Evolutionary conservation across 306 rosid genomes (phyloP), one percentile per base, ranked within the genome.

Genomic region (Betula pendula): DNA sequence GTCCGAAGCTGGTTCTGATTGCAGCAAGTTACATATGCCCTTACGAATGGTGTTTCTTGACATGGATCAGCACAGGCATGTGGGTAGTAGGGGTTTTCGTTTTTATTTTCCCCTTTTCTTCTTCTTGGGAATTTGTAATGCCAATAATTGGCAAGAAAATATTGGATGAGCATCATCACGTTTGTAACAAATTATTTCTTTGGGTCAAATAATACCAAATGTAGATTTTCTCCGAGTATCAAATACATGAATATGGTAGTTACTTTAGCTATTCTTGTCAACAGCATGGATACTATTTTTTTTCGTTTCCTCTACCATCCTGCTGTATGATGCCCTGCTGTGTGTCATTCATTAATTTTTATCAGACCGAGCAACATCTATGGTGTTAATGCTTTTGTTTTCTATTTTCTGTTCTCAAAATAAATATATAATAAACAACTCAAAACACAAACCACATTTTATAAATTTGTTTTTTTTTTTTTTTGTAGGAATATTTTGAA

Each of bases 1-100:
- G 78, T 91, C 63, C 68, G 69, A 43, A 84, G 85, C 87, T 89
- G 62, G 40, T 56, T 51, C 45, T 49, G 75, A 66, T 45, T 81
- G 78, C 56, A 65, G 82, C 80, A 69, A 75, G 55, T 78, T 45
- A 72, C 43, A 20, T 33, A 74, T 79, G 73, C 81, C 66, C 48
- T 66, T 66, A 70, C 75, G 66, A 27, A 79, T 47, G 75, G 35
- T 55, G 45, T n/a, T 33, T 72, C 51, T 79, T 27, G 55, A 8
- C 27, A 47, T 56, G 75, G 13, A 58, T 59, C 33, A 20, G 71
- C 38, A 20, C 25, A 52, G 17, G 72, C 69, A 13, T 71, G 31
- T 47, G 22, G 49, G 68, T 48, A 12, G 16, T 70, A 20, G 72
- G 63, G 48, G 71, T 48, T 74, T 55, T 69, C 76, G 27, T 60